These are phyloP conservation scores for Trametes sp. DNA, from an alignment of 1,284 basidiomycete genomes.

Conservation along the genomic window DNA sequence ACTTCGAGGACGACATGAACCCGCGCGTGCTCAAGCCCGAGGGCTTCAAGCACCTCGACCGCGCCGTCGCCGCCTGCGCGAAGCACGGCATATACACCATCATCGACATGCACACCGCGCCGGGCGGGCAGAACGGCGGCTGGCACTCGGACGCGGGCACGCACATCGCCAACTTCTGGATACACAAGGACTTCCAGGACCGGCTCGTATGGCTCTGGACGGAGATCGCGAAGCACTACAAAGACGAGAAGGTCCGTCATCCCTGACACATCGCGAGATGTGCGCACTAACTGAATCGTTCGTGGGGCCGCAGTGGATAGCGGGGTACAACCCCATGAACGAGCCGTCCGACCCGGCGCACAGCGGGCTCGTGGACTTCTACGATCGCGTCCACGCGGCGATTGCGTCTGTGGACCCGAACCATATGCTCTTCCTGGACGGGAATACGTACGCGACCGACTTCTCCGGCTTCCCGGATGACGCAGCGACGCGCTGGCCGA, in stretches of 20 bases:
- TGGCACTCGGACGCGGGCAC: conserved; percentile 64
- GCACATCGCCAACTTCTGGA: conserved; percentile 71
- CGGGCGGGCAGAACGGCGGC: conserved; percentile 68
- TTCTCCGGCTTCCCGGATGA: conserved; percentile 73
- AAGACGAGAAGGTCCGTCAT: conserved; percentile 49
- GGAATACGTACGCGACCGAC: conserved; percentile 80
- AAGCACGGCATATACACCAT: conserved; percentile 66
- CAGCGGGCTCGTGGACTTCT: conserved; percentile 61
- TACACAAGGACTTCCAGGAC: conserved; percentile 81
- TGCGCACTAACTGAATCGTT: conserved; percentile 8
- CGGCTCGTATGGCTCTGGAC: conserved; percentile 75
- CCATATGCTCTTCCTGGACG: conserved; percentile 73
- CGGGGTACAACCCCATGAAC: conserved; percentile 79
- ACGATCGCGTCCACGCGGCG: conserved; percentile 68
- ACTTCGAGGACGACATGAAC: conserved; percentile 76
- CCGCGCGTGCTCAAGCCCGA: conserved; percentile 66
- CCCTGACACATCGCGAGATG: background rate
- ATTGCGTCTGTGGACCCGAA: conserved; percentile 71
- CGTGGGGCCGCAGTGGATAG: conserved; percentile 57
- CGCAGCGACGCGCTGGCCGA: conserved; percentile 60
- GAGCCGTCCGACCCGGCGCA: conserved; percentile 74
- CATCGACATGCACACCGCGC: conserved; percentile 69
- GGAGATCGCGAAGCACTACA: conserved; percentile 72
- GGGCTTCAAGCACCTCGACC: conserved; percentile 72
- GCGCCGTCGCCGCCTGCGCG: conserved; percentile 66